Conservation (phyloP, 345 rosid species). For the Syzygium oleosum region DNA sequence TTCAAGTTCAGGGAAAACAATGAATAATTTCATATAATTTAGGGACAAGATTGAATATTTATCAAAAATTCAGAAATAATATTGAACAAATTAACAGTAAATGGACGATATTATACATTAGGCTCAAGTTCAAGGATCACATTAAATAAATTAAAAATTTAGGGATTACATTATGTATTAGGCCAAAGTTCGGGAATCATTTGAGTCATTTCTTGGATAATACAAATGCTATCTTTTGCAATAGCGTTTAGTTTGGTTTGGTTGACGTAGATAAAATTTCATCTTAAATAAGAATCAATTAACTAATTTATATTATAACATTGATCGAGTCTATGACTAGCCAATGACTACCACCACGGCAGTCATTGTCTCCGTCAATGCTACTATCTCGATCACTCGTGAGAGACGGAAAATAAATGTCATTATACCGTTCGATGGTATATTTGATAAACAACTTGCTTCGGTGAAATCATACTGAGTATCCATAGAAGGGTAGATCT, state of each 20-base stretch:
- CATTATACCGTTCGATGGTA: accelerated
- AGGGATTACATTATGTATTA: too few species aligned
- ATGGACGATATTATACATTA: too few species aligned
- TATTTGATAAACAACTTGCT: background rate
- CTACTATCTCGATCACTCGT: background rate
- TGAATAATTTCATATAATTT: too few species aligned
- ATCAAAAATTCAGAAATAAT: too few species aligned
- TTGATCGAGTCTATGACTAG: background rate
- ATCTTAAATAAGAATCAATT: background rate
- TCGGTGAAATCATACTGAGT: background rate
- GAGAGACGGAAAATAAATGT: background rate
- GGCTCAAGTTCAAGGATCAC: too few species aligned
- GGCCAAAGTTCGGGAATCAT: too few species aligned
- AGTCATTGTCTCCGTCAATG: background rate
- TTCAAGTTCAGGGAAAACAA: too few species aligned
- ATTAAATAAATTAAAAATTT: too few species aligned
- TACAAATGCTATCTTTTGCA: background rate
- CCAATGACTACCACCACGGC: background rate
- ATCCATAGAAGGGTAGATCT: background rate
- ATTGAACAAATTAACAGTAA: too few species aligned
- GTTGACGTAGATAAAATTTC: background rate
- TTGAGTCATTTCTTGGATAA: too few species aligned
- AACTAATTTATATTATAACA: background rate
- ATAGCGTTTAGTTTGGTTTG: background rate
- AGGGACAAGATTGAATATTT: too few species aligned